These are phyloP conservation scores for Microcyclospora tardicrescens DNA, from an alignment of 2,329 filamentous ascomycete species.

Conservation along the genomic window DNA sequence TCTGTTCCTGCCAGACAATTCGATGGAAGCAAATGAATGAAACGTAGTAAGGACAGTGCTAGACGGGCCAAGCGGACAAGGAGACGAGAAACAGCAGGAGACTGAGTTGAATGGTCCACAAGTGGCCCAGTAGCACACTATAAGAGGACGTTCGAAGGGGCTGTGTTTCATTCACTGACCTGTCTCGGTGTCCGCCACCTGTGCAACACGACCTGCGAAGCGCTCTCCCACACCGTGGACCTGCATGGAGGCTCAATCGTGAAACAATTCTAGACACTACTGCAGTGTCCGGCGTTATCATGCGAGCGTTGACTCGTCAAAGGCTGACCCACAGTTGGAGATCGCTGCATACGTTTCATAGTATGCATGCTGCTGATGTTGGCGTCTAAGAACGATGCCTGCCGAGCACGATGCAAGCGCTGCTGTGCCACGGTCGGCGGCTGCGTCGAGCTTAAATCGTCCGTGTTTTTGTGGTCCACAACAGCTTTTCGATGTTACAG, in stretches of 20 bases:
- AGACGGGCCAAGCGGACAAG: too few species aligned
- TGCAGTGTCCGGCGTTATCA: background rate
- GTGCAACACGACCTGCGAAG: background rate
- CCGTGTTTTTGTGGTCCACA: too few species aligned
- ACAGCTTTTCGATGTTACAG: too few species aligned
- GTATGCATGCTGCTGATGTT: background rate
- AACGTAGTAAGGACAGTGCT: too few species aligned
- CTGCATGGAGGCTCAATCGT: background rate
- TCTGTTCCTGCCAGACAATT: too few species aligned
- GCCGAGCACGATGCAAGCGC: conserved; percentile 4
- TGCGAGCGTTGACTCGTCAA: background rate
- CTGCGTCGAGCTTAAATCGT: background rate
- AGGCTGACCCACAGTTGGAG: background rate
- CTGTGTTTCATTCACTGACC: too few species aligned
- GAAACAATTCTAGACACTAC: too few species aligned
- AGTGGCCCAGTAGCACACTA: too few species aligned
- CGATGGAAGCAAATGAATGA: too few species aligned
- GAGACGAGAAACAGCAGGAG: too few species aligned
- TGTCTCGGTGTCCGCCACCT: background rate
- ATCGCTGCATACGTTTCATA: background rate
- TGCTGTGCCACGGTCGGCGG: conserved; percentile 8
- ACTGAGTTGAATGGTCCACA: too few species aligned
- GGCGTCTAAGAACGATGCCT: background rate
- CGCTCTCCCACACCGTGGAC: background rate
- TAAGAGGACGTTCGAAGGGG: too few species aligned